Percentiles rank a stretch among this genome's conserved stretches.
These are phyloP conservation scores for Noccaea bulbosa DNA, from an alignment of 345 rosid genomes.

Conservation along the genomic window DNA sequence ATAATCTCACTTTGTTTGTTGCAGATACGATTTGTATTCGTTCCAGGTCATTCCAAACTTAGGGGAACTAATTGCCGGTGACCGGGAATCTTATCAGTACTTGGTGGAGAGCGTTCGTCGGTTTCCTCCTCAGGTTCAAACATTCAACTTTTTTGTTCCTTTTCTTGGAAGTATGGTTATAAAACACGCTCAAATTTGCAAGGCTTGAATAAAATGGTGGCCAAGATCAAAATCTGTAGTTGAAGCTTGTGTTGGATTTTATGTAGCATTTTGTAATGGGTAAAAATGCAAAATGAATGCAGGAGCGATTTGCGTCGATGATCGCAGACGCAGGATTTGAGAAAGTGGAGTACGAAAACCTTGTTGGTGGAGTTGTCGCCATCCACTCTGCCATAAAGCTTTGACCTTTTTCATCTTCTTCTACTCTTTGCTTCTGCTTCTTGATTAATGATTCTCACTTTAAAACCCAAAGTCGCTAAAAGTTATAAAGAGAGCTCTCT, in stretches of 20 bases:
- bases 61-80: constrained; percentile 86
- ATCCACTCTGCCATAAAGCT: constrained; percentile 85
- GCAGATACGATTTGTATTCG: constrained; percentile 86
- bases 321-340: constrained; percentile 89
- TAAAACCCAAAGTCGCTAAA: constrained; percentile 12
- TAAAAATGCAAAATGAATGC: constrained; percentile 24
- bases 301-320: constrained; percentile 89
- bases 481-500: constrained; percentile 23
- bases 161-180: neutral
- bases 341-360: constrained; percentile 95
- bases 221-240: constrained; percentile 16
- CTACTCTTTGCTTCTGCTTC: neutral
- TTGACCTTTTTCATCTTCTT: constrained; percentile 24
- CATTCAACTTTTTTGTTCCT: neutral
- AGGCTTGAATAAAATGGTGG: neutral
- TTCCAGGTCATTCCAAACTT: constrained; percentile 81
- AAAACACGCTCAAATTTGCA: no score
- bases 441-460: neutral
- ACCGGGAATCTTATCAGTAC: constrained; percentile 83
- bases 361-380: constrained; percentile 92
- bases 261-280: neutral
- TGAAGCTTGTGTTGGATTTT: constrained; percentile 2
- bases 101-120: constrained; percentile 92
- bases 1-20: constrained; percentile 26
- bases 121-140: constrained; percentile 82